Conservation (phyloP, 129 eudicot genomes). For the Erigeron canadensis region DNA sequence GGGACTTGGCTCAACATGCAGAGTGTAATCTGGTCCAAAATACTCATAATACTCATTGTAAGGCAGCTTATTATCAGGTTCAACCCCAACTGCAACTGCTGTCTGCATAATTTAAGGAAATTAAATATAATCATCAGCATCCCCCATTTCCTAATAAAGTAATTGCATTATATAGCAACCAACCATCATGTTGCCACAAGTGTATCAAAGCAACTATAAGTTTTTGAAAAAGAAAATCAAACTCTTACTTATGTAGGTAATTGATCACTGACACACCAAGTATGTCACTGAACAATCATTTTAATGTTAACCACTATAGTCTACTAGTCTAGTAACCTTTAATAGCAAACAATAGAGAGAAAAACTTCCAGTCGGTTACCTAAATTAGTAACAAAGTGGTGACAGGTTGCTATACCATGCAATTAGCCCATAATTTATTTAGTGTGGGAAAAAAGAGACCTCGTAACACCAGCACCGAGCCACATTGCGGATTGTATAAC, state of each 20-base stretch:
- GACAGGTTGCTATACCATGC: not conserved
- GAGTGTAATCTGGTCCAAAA: conserved; percentile 93
- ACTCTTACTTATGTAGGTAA: too few relatives aligned
- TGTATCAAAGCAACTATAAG: too few relatives aligned
- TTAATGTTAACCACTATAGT: not conserved
- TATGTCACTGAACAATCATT: conserved; percentile 1
- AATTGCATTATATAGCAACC: not conserved
- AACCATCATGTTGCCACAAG: too few relatives aligned
- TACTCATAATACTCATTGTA: conserved; percentile 80
- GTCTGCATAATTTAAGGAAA: conserved; percentile 52
- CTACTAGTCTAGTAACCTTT: too few relatives aligned
- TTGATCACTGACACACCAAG: not conserved
- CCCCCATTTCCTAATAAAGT: not conserved
- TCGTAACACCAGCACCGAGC: conserved; percentile 99
- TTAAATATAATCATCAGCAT: conserved; percentile 1
- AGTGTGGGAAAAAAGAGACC: conserved; percentile 41
- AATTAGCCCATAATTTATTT: not conserved
- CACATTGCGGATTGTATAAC: conserved; percentile 82
- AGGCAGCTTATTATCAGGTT: conserved; percentile 84
- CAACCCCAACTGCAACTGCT: conserved; percentile 97
- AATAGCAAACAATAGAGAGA: not conserved
- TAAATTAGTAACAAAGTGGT: not conserved
- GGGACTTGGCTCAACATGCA: conserved; percentile 65
- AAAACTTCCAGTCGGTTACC: not conserved
- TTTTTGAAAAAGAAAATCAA: too few relatives aligned